phyloP scores from a whole-genome alignment of 805 yeast genomes.

The Danielia oregonensis region DNA sequence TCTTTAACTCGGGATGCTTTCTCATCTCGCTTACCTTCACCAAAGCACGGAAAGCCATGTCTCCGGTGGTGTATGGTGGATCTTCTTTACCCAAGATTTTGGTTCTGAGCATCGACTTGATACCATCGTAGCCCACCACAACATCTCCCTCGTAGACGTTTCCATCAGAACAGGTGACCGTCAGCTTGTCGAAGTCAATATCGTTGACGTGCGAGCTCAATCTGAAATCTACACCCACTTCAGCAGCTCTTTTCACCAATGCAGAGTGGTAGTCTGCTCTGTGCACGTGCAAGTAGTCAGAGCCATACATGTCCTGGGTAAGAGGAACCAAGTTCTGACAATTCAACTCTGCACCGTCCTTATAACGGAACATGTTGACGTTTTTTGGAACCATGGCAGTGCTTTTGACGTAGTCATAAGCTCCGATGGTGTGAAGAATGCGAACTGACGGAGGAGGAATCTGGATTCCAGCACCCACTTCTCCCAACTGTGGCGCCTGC shows the following conservation, averaged over 20 bases:
- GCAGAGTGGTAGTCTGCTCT: conserved; percentile 24
- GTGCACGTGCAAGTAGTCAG: conserved; percentile 22
- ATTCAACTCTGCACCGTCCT: conserved; percentile 18
- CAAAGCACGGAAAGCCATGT: conserved; percentile 6
- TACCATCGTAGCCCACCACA: conserved; percentile 25
- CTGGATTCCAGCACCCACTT: conserved; percentile 22
- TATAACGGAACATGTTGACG: conserved; percentile 12
- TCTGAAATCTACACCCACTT: conserved; percentile 15
- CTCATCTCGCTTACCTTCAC: conserved; percentile 8
- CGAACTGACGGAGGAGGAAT: conserved; percentile 26
- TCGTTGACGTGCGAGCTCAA: conserved; percentile 13
- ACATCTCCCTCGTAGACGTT: conserved; percentile 17
- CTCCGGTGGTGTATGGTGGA: conserved; percentile 12
- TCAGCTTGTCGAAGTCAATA: conserved; percentile 16
- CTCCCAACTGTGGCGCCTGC: conserved; percentile 4
- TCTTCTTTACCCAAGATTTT: conserved; percentile 18
- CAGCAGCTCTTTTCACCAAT: conserved; percentile 18
- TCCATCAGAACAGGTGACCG: conserved; percentile 17
- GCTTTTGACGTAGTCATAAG: conserved; percentile 9
- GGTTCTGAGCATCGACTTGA: conserved; percentile 20
- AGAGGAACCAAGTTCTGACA: conserved; percentile 17
- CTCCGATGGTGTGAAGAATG: conserved; percentile 19
- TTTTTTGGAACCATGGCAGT: conserved; percentile 15
- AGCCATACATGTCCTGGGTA: conserved; percentile 12
- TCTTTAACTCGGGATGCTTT: conserved; percentile 15